phyloP scores from a whole-genome alignment of 495 filamentous ascomycete genomes.

The Sordaria brevicollis region DNA sequence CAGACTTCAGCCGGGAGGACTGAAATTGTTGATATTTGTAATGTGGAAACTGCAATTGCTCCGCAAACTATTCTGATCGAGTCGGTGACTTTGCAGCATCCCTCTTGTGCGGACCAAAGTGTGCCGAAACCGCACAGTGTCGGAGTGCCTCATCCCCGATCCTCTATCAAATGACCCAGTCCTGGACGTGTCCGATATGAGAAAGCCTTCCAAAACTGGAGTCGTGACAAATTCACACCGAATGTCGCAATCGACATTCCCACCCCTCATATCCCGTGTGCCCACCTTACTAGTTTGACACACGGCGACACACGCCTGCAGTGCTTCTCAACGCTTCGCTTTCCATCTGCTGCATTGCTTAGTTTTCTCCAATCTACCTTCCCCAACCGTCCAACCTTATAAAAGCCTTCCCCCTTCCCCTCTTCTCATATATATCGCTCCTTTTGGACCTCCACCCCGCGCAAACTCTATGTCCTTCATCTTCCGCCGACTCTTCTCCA shows the following conservation, averaged over 20 bases:
- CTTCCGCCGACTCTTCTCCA: conserved; percentile 61
- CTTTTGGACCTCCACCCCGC: conserved; percentile 6
- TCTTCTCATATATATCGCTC: neutral
- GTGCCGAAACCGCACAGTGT: neutral
- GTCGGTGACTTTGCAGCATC: neutral
- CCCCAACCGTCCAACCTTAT: neutral
- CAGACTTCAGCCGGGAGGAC: neutral
- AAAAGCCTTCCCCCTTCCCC: conserved; percentile 5
- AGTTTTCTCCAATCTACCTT: neutral
- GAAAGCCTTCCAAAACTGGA: neutral
- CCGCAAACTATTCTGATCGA: neutral
- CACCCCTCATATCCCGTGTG: neutral
- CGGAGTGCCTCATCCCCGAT: neutral
- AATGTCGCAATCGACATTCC: neutral
- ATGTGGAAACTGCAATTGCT: neutral
- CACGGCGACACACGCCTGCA: neutral
- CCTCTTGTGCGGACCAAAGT: neutral
- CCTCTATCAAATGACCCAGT: neutral
- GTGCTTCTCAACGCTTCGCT: neutral
- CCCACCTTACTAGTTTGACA: neutral
- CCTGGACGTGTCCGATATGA: neutral
- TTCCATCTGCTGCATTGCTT: neutral
- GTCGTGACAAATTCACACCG: neutral
- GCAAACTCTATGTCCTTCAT: conserved; percentile 62
- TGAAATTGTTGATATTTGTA: neutral